Base-by-base conservation (phyloP, 352 stramenopile species). In the Globisporangium spinosum region DNA sequence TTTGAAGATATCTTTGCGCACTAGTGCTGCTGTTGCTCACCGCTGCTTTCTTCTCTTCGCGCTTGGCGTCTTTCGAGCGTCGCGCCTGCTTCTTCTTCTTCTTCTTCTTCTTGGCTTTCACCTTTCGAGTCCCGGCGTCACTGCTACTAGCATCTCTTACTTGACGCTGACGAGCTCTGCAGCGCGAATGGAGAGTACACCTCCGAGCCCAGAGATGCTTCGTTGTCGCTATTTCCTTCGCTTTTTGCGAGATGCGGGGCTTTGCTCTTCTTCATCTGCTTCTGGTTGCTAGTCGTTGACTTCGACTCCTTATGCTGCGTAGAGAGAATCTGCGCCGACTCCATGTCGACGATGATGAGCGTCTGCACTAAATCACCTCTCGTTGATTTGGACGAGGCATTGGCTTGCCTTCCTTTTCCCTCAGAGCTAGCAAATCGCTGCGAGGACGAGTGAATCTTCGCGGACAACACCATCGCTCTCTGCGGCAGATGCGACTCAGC, bases 321-420 rank as follows among this genome's bases (percentile, higher is more conserved):
- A 10, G 34, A 54, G 25, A 87, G 35, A 22, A 56, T 68, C 40
- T 68, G 58, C 1, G 72, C 73, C 12, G 77, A 85, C 8, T 84
- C 77, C 6, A 79, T 57, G 49, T 87, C 79, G 58, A 85, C 75
- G 34, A 72, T 84, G 70, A 88, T 54, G 15, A 82, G 69, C 15
- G 75, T 74, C 53, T 88, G 69, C 49, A 88, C 65, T 27, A 85
- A 55, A 40, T 49, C 53, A 1, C 9, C 27, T 20, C 15, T 22
- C 25, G 27, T 29, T 9, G n/a, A n/a, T 40, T 32, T 27, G 25
- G 23, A 32, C 20, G 6, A 34, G 17, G 13, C 20, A 17, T 23
- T 13, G 2, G 17, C 7, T 23, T 40, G 29, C 1, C 22, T 54
- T 2, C 15, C 35, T 20, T 12, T 51, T 4, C 43, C 43, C 43